These are phyloP conservation scores for Saccharomyces jurei DNA, from an alignment of 805 yeast species.

Conservation along the genomic window DNA sequence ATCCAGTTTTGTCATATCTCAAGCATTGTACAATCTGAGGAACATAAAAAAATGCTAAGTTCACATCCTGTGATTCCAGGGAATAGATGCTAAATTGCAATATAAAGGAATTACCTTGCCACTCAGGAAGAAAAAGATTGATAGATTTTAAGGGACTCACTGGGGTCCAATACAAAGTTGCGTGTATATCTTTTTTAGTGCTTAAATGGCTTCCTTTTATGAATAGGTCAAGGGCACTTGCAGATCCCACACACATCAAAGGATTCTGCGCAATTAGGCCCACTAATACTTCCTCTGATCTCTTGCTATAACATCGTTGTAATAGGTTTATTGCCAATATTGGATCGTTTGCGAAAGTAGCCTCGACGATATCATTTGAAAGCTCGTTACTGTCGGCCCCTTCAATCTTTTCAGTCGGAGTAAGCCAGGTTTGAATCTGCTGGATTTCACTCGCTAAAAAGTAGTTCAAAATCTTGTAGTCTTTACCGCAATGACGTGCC, in stretches of 20 bases:
- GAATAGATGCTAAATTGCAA: constrained; percentile 88
- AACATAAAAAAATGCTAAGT: constrained; percentile 87
- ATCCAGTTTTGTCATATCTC: constrained; percentile 75
- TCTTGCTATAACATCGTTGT: constrained; percentile 38
- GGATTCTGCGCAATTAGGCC: constrained; percentile 50
- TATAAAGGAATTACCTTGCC: constrained; percentile 54
- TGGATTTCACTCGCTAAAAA: constrained; percentile 73
- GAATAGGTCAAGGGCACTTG: constrained; percentile 14
- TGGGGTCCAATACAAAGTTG: constrained; percentile 61
- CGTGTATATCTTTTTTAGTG: constrained; percentile 18
- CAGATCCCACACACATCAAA: constrained; percentile 31
- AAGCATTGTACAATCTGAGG: constrained; percentile 95
- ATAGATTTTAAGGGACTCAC: constrained; percentile 80
- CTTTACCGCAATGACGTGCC: constrained; percentile 33
- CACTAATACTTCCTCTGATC: constrained; percentile 31
- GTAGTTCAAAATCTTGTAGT: constrained; percentile 46
- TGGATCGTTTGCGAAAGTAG: constrained; percentile 63
- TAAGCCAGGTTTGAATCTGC: constrained; percentile 69
- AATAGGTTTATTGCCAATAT: constrained; percentile 64
- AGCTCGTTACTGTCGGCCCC: constrained; percentile 33
- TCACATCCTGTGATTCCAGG: constrained; percentile 77
- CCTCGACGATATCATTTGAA: constrained; percentile 33
- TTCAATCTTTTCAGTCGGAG: constrained; percentile 29
- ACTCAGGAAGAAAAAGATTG: constrained; percentile 70
- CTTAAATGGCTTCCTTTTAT: constrained; percentile 3